Evolutionary conservation across 1,139 yeast genomes (phyloP), one percentile per base, ranked within the genome.

Genomic region (Nematodospora anomalae): DNA sequence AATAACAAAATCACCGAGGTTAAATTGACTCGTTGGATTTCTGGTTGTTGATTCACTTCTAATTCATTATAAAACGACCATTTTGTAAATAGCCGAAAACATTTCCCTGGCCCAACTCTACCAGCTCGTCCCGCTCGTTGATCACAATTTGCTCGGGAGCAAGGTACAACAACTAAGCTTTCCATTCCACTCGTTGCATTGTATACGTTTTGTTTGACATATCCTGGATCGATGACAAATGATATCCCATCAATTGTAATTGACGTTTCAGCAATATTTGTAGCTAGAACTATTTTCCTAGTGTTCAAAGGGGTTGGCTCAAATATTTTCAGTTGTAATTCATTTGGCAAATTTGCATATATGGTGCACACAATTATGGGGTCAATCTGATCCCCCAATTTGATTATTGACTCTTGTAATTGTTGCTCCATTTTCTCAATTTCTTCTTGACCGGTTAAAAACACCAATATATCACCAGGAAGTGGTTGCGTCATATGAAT

Each of bases 61-160:
- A 90, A 60, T 50, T 89, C 97, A 51, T 87, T 75, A 46, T 75
- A 69, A 52, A 80, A 92, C 0, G 96, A 82, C 80, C 92, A 81
- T 55, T 87, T 89, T 0, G 98, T 90, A 55, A 76, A 92, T 16
- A 94, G 64, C 33, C 98, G 62, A 55, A 83, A 94, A 56, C 98
- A 92, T 56, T 88, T 89, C 0, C 98, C 98, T 0, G 97, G 95
- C 0, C 96, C 96, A 4, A 89, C 86, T 66, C 98, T 80, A 6
- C 98, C 98, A 0, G 97, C 98, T 62, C 98, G 77, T 39, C 98
- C 98, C 1, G 96, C 94, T 44, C 99, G 67, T 62, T 92, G 99
- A 47, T 89, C 90, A 0, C 97, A 97, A 24, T 95, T 87, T 0
- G 98, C 98, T 44, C 84, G 75, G 0, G 97, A 90, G 47, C 96